phyloP scores from a whole-genome alignment of 352 stramenopile species.

The Blastocystis sp. region DNA sequence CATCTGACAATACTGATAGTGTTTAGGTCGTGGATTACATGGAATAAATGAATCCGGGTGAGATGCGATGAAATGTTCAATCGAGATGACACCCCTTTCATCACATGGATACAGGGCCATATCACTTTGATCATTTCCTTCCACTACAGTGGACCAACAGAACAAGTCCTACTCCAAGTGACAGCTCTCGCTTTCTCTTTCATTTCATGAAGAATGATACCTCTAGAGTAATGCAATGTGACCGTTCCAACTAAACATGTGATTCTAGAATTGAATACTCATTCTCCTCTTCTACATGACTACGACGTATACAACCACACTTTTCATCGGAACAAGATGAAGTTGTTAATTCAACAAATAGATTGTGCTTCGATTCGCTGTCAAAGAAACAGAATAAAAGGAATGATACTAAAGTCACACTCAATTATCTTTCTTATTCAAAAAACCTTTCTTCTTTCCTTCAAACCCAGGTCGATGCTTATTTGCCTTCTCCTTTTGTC shows the following conservation, averaged over 20 bases:
- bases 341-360: too few relatives aligned
- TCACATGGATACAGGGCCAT: too few relatives aligned
- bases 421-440: constrained; percentile 46
- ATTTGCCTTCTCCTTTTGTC: constrained; percentile 38
- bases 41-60: neutral
- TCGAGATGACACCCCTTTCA: neutral
- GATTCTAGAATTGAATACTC: too few relatives aligned
- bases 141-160: neutral
- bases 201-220: too few relatives aligned
- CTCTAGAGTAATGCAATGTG: too few relatives aligned
- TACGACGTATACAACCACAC: too few relatives aligned
- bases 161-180: too few relatives aligned
- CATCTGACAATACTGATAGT: constrained; percentile 4
- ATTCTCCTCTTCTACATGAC: too few relatives aligned
- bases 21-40: neutral
- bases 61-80: neutral
- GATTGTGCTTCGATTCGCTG: too few relatives aligned
- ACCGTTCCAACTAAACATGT: too few relatives aligned
- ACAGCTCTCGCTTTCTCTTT: too few relatives aligned
- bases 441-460: constrained; percentile 48
- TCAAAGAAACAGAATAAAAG: neutral
- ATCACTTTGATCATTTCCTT: neutral
- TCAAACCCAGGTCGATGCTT: constrained; percentile 46
- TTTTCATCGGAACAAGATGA: too few relatives aligned
- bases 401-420: constrained; percentile 10